Evolutionary conservation across 2,329 filamentous ascomycete species (phyloP).

Genomic region (Lecanicillium sp.): DNA sequence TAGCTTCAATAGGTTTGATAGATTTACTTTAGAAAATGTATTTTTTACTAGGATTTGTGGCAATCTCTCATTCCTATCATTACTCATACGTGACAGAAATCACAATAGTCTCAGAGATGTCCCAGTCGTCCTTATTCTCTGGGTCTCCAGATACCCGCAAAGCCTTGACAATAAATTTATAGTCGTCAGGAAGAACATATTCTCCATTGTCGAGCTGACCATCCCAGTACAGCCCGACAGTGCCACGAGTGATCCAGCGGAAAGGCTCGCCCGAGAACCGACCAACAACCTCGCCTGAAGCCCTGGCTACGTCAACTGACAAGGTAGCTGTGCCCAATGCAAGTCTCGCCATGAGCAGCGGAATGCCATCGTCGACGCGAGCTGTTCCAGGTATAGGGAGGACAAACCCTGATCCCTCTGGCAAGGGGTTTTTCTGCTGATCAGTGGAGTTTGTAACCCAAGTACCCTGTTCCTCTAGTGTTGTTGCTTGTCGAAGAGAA

Average conservation of each 20-base stretch:
- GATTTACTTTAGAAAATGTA: too few species aligned
- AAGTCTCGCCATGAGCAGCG: constrained; percentile 23
- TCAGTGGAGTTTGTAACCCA: constrained; percentile 23
- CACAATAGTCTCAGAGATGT: constrained; percentile 23
- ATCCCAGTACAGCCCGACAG: constrained; percentile 24
- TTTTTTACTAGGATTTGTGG: too few species aligned
- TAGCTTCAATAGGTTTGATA: too few species aligned
- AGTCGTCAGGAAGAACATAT: constrained; percentile 32
- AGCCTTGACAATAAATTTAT: constrained; percentile 33
- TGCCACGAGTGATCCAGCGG: constrained; percentile 14
- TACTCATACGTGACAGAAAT: constrained; percentile 1
- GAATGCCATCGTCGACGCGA: constrained; percentile 19
- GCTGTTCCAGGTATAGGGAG: constrained; percentile 23
- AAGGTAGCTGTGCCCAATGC: constrained; percentile 31
- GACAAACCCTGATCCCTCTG: constrained; percentile 20
- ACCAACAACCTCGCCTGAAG: constrained; percentile 21
- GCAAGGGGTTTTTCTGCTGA: constrained; percentile 9
- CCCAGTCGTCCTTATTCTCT: constrained; percentile 28
- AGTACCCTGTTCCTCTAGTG: constrained; percentile 23
- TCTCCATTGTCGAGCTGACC: constrained; percentile 30
- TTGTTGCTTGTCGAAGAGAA: constrained; percentile 22
- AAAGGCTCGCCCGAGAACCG: constrained; percentile 26
- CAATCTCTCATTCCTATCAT: neutral
- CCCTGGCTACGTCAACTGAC: constrained; percentile 28
- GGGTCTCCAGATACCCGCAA: constrained; percentile 35